Evolutionary conservation across 495 filamentous ascomycete genomes (phyloP), one percentile per base, ranked within the genome.

Genomic region (Lepraria neglecta): DNA sequence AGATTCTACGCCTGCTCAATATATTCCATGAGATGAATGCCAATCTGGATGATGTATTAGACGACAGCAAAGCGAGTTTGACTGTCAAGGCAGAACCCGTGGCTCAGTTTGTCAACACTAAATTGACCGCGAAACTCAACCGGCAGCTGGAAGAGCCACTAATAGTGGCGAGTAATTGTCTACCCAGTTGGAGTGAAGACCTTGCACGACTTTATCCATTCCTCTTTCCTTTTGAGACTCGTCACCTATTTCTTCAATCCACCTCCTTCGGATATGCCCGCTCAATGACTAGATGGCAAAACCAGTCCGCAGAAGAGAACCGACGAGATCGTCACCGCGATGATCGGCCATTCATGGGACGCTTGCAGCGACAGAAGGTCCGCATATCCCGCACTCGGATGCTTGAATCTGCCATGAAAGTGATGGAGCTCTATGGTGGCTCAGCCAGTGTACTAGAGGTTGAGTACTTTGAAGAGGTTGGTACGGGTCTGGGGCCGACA

Each of bases 371-470:
- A 59, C 95, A 99, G 67, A 99, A 99, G 72, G 94, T 99, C 24
- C 88, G 95, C 30, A 97, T 99, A 60, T 95, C 92, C 7, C 83
- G 95, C 42, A 83, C 84, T 6, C 90, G 92, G 59, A 96, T 99
- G 55, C 78, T 99, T 3, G 95, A 99, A 68, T 97, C 95, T 28
- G 95, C 95, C 0, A 80, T 96, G 68, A 99, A 97, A 71, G 95
- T 99, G n/a, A 97, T 99, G 95, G 94, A 99, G 64, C 84, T 97
- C 6, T 99, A 99, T 70, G 95, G 95, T 2, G 88, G 89, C 3
- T 97, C 92, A 5, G 87, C 94, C 42, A 97, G 95, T 71, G 87
- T 96, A 51, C 78, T 99, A 3, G 95, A 99, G 68, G 92, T 99
- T 21, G 95, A 99, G 69, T 99, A 99, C 68, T 99, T 97, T 67